phyloP scores from a whole-genome alignment of 2,329 filamentous ascomycete species.

The Pseudogymnoascus destructans region DNA sequence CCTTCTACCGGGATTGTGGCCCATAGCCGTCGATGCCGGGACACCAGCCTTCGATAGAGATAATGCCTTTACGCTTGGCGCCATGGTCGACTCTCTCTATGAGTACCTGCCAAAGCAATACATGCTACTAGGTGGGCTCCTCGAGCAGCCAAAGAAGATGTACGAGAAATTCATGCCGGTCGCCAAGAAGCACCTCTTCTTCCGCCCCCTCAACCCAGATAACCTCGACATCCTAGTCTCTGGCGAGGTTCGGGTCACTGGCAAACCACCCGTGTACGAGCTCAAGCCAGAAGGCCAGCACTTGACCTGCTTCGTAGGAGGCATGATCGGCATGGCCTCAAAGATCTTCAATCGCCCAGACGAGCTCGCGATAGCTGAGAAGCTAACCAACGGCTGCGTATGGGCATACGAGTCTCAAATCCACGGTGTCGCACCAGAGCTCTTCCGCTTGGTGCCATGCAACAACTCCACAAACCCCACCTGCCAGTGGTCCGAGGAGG shows the following conservation, averaged over 20 bases:
- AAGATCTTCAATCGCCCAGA: slow-evolving; percentile 45
- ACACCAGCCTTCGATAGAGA: slow-evolving; percentile 38
- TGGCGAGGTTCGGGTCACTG: slow-evolving; percentile 31
- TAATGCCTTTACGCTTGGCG: slow-evolving; percentile 42
- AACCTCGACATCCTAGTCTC: slow-evolving; percentile 32
- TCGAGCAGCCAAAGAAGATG: slow-evolving; percentile 36
- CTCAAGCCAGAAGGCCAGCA: slow-evolving; percentile 30
- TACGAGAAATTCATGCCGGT: slow-evolving; percentile 34
- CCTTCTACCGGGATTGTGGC: slow-evolving; percentile 49
- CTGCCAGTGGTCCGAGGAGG: slow-evolving; percentile 33
- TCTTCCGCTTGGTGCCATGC: slow-evolving; percentile 37
- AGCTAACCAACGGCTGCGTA: slow-evolving; percentile 54
- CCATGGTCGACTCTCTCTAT: slow-evolving; percentile 44
- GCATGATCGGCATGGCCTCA: slow-evolving; percentile 54
- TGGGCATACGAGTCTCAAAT: slow-evolving; percentile 53
- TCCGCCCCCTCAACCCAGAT: slow-evolving; percentile 30
- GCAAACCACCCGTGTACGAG: slow-evolving; percentile 42
- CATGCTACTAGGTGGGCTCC: slow-evolving; percentile 49
- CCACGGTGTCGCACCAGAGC: slow-evolving; percentile 54
- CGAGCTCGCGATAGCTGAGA: slow-evolving; percentile 49
- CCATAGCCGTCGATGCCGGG: slow-evolving; percentile 36
- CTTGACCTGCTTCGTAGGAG: slow-evolving; percentile 55
- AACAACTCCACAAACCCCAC: slow-evolving; percentile 32
- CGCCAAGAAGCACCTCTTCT: slow-evolving; percentile 34
- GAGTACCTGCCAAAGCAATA: slow-evolving; percentile 57